Evolutionary conservation across 2,329 filamentous ascomycete species (phyloP).

Genomic region (Ascochyta clinopodiicola): DNA sequence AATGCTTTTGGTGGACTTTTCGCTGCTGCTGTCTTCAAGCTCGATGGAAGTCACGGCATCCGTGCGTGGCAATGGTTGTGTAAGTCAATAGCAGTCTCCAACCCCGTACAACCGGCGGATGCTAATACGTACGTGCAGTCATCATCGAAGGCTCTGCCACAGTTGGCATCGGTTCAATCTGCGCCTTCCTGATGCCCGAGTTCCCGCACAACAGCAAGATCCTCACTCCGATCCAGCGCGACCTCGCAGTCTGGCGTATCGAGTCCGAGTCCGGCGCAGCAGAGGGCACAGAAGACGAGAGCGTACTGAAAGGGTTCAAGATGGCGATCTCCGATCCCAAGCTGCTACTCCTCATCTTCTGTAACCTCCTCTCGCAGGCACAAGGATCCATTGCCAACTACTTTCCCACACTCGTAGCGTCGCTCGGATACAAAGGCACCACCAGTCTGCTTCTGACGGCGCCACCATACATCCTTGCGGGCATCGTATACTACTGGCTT

Average conservation of each 20-base stretch:
- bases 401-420: conserved; percentile 61
- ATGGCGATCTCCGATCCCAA: conserved; percentile 52
- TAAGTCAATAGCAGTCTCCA: background rate
- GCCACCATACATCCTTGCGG: conserved; percentile 62
- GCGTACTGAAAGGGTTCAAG: conserved; percentile 58
- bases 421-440: conserved; percentile 61
- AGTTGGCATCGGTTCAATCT: conserved; percentile 25
- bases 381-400: conserved; percentile 58
- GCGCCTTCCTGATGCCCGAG: conserved; percentile 29
- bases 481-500: conserved; percentile 54
- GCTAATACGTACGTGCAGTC: conserved; percentile 1
- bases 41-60: conserved; percentile 30
- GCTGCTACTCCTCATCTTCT: conserved; percentile 64
- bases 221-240: conserved; percentile 18
- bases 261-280: conserved; percentile 27
- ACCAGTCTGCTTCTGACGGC: conserved; percentile 63
- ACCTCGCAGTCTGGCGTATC: conserved; percentile 29
- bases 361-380: conserved; percentile 64
- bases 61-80: conserved; percentile 40
- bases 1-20: conserved; percentile 52
- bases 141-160: conserved; percentile 27
- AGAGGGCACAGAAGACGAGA: conserved; percentile 44
- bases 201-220: conserved; percentile 28
- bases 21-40: conserved; percentile 44
- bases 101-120: no score